Evolutionary conservation across 805 yeast species (phyloP), one percentile per base, ranked within the genome.

Genomic region (Metschnikowia hibisci): DNA sequence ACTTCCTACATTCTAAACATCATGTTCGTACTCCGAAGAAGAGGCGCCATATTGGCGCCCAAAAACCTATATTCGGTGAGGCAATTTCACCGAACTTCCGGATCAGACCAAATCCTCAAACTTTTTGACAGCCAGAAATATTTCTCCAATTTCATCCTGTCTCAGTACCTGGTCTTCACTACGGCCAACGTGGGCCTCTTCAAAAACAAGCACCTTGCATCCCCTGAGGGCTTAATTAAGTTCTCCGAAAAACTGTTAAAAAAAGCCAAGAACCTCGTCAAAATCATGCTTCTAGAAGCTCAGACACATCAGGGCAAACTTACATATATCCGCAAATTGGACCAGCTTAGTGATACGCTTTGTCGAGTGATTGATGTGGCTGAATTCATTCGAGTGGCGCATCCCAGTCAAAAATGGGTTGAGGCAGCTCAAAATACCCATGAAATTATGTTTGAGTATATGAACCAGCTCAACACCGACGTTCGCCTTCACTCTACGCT

Each of bases 321-420:
- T 16, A 61, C 69, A 4, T 87, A 79, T 42, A 56, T 91, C 42
- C 55, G 78, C 33, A 79, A 81, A 41, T 67, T 93, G 50, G 99
- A 93, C 59, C 79, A 88, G 51, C 66, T 93, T 31, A 85, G 96
- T 56, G 98, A 93, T 58, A 77, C 84, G 23, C 64, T 93, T 25
- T 93, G 99, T 60, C 78, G 96, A 44, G 97, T 88, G 5, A 90
- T 93, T 32, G 99, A 93, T 63, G 75, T 91, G 39, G 91, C 96
- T 29, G 98, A 90, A 54, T 91, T 91, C 65, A 80, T 93, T 23
- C 70, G 98, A 36, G 89, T 88, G 18, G 81, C 84, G 1, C 98
- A 91, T 59, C 97, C 98, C 1, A 77, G 82, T 50, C 69, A 69
- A 39, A 63, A 69, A 13, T 88, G 87, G 74, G 73, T 84, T 9